Evolutionary conservation across 805 yeast genomes (phyloP), one percentile per base, ranked within the genome.

Genomic region (Candida peoriensis): DNA sequence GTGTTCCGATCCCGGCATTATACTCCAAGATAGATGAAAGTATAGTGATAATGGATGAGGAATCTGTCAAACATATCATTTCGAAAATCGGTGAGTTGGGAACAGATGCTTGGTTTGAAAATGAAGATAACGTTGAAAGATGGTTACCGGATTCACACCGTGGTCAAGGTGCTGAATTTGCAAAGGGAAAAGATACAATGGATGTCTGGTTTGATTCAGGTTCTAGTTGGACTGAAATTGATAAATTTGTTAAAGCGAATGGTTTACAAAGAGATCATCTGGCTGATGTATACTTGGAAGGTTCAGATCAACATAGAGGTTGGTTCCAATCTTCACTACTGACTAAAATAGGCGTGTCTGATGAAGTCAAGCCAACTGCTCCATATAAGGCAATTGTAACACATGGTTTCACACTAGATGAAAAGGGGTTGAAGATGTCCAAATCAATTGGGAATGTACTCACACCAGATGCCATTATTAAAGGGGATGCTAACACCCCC

Each of bases 161-260:
- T 18, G 56, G 48, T 13, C 50, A 62, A 20, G 80, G 77, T 0
- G 36, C 48, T 3, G 47, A 63, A 3, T 82, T 68, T 43, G 50
- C 52, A 17, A 81, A 85, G 49, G 90, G 96, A 1, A 72, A 67
- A 28, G 98, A 93, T 48, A 93, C 98, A 0, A 83, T 93, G 88
- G 99, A 93, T 60, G 98, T 93, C 14, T 93, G 99, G 99, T 90
- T 93, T 62, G 99, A 93, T 58, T 83, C 95, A 25, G 99, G 99
- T 0, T 76, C 95, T 1, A 80, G 93, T 22, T 93, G 98, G 97
- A 72, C 76, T 9, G 69, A 74, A 29, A 63, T 82, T 15, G 54
- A 58, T 2, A 66, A 69, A 33, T 61, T 68, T 22, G 41, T 47
- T 4, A 42, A 62, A 3, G 58, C 60, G 22, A 51, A 66, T 8